Evolutionary conservation across 148 eudicot species (phyloP).

Genomic region (Vaccinium corymbosum): DNA sequence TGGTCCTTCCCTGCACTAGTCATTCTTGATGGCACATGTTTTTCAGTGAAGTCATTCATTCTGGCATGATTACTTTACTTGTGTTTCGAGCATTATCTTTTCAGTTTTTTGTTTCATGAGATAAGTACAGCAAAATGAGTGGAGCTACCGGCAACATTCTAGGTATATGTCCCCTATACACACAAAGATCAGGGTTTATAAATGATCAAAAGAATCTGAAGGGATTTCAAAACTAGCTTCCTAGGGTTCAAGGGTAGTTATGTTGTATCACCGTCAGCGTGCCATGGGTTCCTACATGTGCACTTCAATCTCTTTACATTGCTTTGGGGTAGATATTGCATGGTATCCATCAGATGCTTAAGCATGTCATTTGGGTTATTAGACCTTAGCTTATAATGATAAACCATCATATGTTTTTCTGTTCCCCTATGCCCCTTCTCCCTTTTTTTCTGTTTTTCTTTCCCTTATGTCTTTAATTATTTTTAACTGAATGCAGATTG

Average conservation of each 20-base stretch:
- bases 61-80: too few relatives aligned
- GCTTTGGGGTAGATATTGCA: background rate
- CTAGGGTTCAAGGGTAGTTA: background rate
- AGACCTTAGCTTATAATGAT: background rate
- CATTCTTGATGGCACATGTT: too few relatives aligned
- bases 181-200: background rate
- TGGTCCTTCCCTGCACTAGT: too few relatives aligned
- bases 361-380: background rate
- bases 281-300: background rate
- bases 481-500: slow-evolving; percentile 42
- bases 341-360: background rate
- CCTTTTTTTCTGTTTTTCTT: background rate
- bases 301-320: background rate
- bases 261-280: background rate
- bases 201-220: background rate
- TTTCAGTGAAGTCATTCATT: too few relatives aligned
- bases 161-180: background rate
- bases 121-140: background rate
- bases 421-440: background rate
- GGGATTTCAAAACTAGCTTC: background rate
- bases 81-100: too few relatives aligned
- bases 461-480: background rate
- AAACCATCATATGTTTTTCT: background rate
- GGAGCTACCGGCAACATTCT: background rate
- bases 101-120: background rate